Evolutionary conservation across 2,329 filamentous ascomycete genomes (phyloP), one percentile per base, ranked within the genome.

Genomic region (Nothophaeocryptopus gaeumannii): DNA sequence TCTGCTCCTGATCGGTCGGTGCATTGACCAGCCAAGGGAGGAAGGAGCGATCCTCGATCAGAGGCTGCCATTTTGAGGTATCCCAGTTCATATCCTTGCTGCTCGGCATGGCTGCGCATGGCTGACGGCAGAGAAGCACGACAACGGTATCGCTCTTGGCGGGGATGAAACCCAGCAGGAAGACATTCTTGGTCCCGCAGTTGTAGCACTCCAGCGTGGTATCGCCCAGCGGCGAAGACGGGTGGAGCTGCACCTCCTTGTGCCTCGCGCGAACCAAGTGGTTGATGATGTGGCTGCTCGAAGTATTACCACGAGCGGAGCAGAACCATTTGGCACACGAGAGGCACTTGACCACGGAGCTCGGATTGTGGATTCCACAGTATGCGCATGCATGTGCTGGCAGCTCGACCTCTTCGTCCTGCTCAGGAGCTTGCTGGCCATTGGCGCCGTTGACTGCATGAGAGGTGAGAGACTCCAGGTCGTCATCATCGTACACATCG

Each of bases 81-180:
- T 99, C 93, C 93, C 93, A 99, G 70, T 93, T 99, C 91, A 99
- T 97, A 65, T 99, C 93, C 73, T 99, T 99, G 58, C 89, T 92
- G 31, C 93, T 97, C 1, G 91, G 88, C 74, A 88, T 92, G 26
- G 93, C 86, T 31, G 92, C 93, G 70, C 93, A 99, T 39, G 93
- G 93, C 71, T 97, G 93, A 54, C 93, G 90, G 70, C 93, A 99
- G 33, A 99, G 81, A 38, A 99, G 82, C 16, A 99, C 93, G 7
- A 99, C 95, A 26, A 99, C 93, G 0, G 93, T 96, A 66, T 99
- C 95, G 9, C 93, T 97, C 69, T 99, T 99, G 49, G 93, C 93
- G 8, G 93, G 95, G 61, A 99, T 99, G 69, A 99, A 99, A 5
- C 93, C 93, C 26, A 99, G 84, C 32, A 97, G 78, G 63, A 99